Conservation (phyloP, 305 asterid species). For the Fraxinus velutina region DNA sequence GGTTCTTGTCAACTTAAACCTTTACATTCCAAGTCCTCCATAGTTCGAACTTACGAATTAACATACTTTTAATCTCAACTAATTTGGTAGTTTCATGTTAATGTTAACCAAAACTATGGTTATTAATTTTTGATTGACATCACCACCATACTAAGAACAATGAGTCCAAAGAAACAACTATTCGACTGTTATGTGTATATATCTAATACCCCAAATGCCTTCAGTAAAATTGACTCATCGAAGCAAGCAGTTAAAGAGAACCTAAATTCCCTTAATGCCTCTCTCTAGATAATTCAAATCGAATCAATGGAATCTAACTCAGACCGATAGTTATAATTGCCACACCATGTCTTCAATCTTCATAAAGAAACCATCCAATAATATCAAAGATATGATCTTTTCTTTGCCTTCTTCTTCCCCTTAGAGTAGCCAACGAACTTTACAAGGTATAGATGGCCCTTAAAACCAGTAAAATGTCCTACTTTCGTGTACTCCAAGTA, state of each 20-base stretch:
- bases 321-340: not conserved
- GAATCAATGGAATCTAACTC: not conserved
- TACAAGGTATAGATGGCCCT: not conserved
- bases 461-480: not conserved
- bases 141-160: not conserved
- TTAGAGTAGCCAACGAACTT: not conserved
- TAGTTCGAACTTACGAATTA: not conserved
- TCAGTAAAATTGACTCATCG: not conserved
- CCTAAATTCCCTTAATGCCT: not conserved
- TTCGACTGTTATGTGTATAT: not conserved
- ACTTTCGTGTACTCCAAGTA: not conserved
- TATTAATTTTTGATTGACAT: not conserved
- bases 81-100: not conserved
- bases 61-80: not conserved
- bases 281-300: not conserved
- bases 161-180: not conserved
- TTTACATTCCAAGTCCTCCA: not conserved
- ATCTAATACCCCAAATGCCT: not conserved
- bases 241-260: not conserved
- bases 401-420: not conserved
- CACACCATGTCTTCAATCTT: not conserved
- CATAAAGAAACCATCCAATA: not conserved
- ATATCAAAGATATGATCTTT: not conserved
- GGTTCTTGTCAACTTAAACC: not conserved
- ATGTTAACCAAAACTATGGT: not conserved